phyloP scores from a whole-genome alignment of 1,139 yeast species.

The Hanseniaspora gamundiae region DNA sequence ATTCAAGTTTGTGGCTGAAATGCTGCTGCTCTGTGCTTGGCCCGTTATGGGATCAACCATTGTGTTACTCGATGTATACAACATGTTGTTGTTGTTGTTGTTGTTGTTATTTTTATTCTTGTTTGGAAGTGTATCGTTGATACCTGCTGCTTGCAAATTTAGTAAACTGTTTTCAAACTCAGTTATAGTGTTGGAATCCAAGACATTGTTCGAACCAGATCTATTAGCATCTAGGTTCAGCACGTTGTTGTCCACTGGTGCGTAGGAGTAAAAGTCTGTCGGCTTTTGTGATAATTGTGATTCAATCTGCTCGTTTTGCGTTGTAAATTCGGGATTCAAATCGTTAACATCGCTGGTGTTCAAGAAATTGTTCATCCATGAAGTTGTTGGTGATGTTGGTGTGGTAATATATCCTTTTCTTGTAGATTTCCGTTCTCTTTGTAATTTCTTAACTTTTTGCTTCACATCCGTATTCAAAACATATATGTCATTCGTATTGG shows the following conservation, averaged over 20 bases:
- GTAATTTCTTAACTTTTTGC: background rate
- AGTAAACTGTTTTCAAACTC: conserved; percentile 5
- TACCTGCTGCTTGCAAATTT: conserved; percentile 3
- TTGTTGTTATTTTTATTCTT: background rate
- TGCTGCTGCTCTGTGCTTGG: background rate
- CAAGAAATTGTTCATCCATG: conserved; percentile 8
- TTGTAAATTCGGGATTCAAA: background rate
- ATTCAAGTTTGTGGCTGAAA: background rate
- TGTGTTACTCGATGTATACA: background rate
- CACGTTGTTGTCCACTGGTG: background rate
- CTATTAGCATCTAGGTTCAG: conserved; percentile 4
- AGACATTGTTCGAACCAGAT: conserved; percentile 5
- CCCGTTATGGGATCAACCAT: background rate
- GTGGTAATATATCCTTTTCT: conserved; percentile 7
- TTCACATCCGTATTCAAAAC: conserved; percentile 2
- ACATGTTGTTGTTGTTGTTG: background rate
- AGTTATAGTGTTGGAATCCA: conserved; percentile 6
- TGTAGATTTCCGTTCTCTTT: conserved; percentile 2
- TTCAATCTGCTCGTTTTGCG: background rate
- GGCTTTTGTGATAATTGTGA: background rate
- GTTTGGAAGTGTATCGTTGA: background rate
- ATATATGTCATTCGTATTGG: conserved; percentile 1
- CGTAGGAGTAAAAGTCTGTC: background rate
- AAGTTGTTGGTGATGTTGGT: conserved; percentile 6
- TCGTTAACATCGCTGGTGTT: background rate